A percentile compares a stretch with the other conserved stretches of the same genome.
Evolutionary conservation across 2,329 filamentous ascomycete genomes (phyloP).

Genomic region (Lasiodiplodia sp.): DNA sequence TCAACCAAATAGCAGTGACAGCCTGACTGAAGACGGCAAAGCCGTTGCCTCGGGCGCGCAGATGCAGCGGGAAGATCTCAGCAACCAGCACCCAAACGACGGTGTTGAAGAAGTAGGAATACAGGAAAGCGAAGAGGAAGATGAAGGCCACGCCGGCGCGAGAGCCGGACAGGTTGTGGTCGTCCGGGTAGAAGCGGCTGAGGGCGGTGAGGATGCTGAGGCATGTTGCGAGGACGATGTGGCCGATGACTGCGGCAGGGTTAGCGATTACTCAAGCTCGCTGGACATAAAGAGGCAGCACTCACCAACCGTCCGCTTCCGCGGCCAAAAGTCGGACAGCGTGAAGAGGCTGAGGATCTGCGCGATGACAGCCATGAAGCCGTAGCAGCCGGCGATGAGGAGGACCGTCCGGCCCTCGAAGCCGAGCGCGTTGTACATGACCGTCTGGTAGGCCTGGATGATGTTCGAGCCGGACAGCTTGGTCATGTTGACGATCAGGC

Average conservation of each 20-base stretch:
- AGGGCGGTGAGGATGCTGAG: slow-evolving; percentile 41
- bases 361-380: slow-evolving; percentile 48
- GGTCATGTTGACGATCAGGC: slow-evolving; percentile 46
- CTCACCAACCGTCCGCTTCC: slow-evolving; percentile 39
- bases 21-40: slow-evolving; percentile 44
- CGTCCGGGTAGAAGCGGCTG: slow-evolving; percentile 32
- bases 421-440: slow-evolving; percentile 46
- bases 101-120: slow-evolving; percentile 50
- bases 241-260: slow-evolving; percentile 40
- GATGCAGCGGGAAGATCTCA: slow-evolving; percentile 45
- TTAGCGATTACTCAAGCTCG: no score
- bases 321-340: slow-evolving; percentile 46
- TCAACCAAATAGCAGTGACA: slow-evolving; percentile 30
- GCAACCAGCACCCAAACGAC: slow-evolving; percentile 46
- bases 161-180: slow-evolving; percentile 37
- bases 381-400: slow-evolving; percentile 47
- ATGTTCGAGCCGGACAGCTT: slow-evolving; percentile 46
- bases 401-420: slow-evolving; percentile 43
- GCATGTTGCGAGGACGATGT: slow-evolving; percentile 37
- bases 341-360: slow-evolving; percentile 44
- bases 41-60: slow-evolving; percentile 42
- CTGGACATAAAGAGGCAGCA: no score
- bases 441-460: slow-evolving; percentile 50
- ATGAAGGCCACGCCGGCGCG: slow-evolving; percentile 48
- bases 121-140: slow-evolving; percentile 48